Evolutionary conservation across 1,139 yeast species (phyloP).

Genomic region (Candida gigantensis): DNA sequence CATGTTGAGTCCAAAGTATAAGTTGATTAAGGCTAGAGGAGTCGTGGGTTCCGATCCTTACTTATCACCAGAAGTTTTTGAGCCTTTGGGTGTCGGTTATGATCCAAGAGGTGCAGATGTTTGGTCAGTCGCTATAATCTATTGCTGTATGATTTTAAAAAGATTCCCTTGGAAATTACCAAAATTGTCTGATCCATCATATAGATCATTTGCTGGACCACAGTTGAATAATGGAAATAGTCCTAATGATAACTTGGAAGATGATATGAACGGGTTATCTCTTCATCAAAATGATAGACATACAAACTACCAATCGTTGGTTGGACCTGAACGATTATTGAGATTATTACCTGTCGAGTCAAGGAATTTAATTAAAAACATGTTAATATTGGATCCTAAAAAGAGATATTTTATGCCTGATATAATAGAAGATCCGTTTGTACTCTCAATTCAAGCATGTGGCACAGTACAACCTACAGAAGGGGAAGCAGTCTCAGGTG

Average conservation of each 20-base stretch:
- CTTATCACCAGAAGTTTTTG: constrained; percentile 73
- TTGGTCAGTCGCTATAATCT: constrained; percentile 79
- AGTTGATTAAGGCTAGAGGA: constrained; percentile 53
- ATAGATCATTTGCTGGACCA: constrained; percentile 33
- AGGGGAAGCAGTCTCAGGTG: neutral
- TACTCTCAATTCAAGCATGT: constrained; percentile 32
- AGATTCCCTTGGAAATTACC: constrained; percentile 84
- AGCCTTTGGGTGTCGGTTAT: constrained; percentile 45
- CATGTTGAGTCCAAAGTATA: constrained; percentile 22
- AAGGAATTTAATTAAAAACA: constrained; percentile 33
- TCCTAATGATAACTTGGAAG: constrained; percentile 3
- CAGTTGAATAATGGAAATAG: constrained; percentile 7
- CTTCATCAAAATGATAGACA: constrained; percentile 8
- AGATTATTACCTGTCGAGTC: constrained; percentile 39
- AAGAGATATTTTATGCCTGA: constrained; percentile 33
- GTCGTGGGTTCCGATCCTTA: constrained; percentile 83
- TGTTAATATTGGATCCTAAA: constrained; percentile 32
- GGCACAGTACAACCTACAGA: constrained; percentile 12
- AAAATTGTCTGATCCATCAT: constrained; percentile 55
- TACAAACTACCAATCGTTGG: constrained; percentile 11
- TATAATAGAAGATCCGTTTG: constrained; percentile 31
- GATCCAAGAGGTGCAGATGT: constrained; percentile 75
- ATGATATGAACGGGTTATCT: constrained; percentile 9
- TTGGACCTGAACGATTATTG: constrained; percentile 37
- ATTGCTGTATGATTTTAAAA: constrained; percentile 69